Percentiles rank a stretch among this genome's conserved stretches.
Conservation (phyloP, 768 basidiomycete species). For the Neoboletus magnificus region DNA sequence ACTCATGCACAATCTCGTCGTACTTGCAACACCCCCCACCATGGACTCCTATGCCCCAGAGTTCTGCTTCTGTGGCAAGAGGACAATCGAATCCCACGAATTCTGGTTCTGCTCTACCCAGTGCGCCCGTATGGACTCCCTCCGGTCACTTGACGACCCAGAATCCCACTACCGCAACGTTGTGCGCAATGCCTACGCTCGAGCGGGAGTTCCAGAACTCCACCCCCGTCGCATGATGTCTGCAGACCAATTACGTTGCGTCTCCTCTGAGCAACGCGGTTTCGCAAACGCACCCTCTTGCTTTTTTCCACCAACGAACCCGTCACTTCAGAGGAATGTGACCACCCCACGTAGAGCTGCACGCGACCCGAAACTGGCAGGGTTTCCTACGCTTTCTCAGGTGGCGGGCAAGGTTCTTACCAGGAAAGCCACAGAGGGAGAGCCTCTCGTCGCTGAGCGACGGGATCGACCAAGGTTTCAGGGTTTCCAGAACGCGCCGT, state of each 20-base stretch:
- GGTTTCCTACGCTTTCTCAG: conserved; percentile 20
- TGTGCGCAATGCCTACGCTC: conserved; percentile 15
- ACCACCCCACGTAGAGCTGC: background rate
- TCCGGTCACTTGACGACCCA: conserved; percentile 21
- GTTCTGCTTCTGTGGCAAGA: conserved; percentile 26
- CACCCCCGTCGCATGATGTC: conserved; percentile 14
- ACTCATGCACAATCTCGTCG: conserved; percentile 1
- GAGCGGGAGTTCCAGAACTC: background rate
- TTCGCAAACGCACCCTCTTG: background rate
- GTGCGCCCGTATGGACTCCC: conserved; percentile 28
- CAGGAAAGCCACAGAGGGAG: conserved; percentile 2
- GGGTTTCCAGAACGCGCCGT: background rate
- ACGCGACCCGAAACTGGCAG: background rate
- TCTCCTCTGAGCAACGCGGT: background rate
- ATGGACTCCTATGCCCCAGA: conserved; percentile 13
- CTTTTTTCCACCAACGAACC: background rate
- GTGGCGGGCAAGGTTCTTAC: conserved; percentile 11
- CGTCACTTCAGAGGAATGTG: background rate
- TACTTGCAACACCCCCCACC: conserved; percentile 1
- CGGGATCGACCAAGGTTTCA: conserved; percentile 3
- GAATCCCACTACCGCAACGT: conserved; percentile 27
- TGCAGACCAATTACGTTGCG: background rate
- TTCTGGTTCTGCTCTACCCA: conserved; percentile 28
- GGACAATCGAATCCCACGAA: conserved; percentile 24
- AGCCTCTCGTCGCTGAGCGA: background rate